phyloP scores from a whole-genome alignment of 2,329 filamentous ascomycete genomes.

The Talaromyces piceae region DNA sequence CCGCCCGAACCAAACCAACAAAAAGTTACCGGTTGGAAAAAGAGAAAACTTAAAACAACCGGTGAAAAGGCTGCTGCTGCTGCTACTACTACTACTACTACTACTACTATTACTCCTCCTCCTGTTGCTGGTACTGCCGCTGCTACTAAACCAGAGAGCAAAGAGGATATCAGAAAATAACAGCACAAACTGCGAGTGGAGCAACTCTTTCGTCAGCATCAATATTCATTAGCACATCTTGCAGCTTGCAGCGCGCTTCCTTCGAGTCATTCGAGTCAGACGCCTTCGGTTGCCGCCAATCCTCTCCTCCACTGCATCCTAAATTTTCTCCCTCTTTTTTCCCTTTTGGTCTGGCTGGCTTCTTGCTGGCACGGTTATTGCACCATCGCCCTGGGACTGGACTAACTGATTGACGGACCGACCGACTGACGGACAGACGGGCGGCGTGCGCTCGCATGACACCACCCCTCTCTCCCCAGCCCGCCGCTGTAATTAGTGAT shows the following conservation, averaged over 20 bases:
- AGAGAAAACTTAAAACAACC: background rate
- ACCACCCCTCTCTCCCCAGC: no score
- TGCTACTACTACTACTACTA: no score
- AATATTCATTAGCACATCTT: slow-evolving; percentile 1
- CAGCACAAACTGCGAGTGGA: background rate
- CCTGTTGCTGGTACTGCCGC: no score
- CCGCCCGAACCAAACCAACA: background rate
- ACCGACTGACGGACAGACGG: no score
- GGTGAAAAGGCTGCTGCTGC: no score
- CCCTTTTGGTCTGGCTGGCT: slow-evolving; percentile 2
- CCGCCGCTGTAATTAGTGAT: no score
- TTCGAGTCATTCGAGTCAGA: background rate
- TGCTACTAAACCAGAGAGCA: no score
- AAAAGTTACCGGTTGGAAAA: background rate
- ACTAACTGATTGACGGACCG: no score
- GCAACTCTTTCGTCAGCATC: background rate
- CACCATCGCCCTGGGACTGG: slow-evolving; percentile 1
- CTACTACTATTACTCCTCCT: no score
- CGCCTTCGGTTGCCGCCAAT: no score
- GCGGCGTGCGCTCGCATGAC: background rate
- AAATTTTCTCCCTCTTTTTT: no score
- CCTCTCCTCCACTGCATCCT: no score
- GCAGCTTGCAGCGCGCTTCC: slow-evolving; percentile 1
- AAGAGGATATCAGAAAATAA: background rate
- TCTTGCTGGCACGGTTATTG: background rate